Evolutionary conservation across 2,329 filamentous ascomycete species (phyloP), one percentile per base, ranked within the genome.

Genomic region (Claviceps maximensis): DNA sequence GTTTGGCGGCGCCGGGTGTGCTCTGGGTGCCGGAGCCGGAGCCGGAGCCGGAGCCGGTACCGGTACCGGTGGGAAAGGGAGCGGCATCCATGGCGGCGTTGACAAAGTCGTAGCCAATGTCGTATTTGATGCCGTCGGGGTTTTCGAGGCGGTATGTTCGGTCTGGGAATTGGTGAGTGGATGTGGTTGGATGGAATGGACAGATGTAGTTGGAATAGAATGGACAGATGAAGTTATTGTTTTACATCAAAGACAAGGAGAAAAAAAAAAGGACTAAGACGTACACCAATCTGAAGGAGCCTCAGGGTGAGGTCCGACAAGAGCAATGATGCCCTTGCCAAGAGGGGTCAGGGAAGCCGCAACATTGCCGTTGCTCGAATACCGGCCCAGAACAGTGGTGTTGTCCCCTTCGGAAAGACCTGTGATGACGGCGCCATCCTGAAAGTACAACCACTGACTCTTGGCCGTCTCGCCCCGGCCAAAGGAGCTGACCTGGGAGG

Each of bases 291-390:
- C 40, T 27, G 57, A 23, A 25, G 49, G 54, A 10, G 62, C 62
- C 50, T 63, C 61, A 1, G 61, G 61, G 47, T 63, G 62, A 45
- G 61, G 58, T 0, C 62, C 62, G 9, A 58, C 54, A 10, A 61
- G 54, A 9, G 59, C 62, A 15, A 63, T 60, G 54, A 53, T 57
- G 6, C 62, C 62, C 10, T 58, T 54, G 12, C 59, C 59, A 41
- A 58, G 58, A 12, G 55, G 52, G 25, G 56, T 61, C 46, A 61
- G 47, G 4, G 58, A 57, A 2, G 61, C 62, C 5, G 61, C 61
- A 1, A 62, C 58, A 54, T 62, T 42, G 3, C 57, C 57, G 8
- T 57, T 59, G 38, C 41, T 54, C 2, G 60, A 61, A 45, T 63
- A 63, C 9, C 54, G 53, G 3, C 52, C 60, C 27, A 63, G 27